phyloP scores from a whole-genome alignment of 2,329 filamentous ascomycete species.

The Trichoderma semiorbis region DNA sequence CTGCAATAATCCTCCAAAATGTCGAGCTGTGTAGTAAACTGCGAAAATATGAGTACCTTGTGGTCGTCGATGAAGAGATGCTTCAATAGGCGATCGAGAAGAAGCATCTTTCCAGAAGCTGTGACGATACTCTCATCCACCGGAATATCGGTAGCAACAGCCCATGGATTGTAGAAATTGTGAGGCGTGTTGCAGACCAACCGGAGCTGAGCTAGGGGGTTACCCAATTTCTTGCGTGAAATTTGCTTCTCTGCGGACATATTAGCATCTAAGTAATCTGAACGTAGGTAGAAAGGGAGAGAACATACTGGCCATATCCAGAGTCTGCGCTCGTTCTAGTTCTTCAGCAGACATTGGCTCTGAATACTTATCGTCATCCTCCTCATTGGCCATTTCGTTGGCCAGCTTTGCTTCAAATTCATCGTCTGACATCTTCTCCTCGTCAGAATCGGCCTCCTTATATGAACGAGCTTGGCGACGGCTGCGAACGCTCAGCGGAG shows the following conservation, averaged over 20 bases:
- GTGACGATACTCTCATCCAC: slow-evolving; percentile 81
- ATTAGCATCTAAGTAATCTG: slow-evolving; percentile 15
- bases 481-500: slow-evolving; percentile 57
- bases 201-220: slow-evolving; percentile 86
- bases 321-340: slow-evolving; percentile 60
- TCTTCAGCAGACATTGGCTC: slow-evolving; percentile 52
- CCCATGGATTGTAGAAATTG: slow-evolving; percentile 95
- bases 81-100: slow-evolving; percentile 82
- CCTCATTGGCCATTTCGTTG: slow-evolving; percentile 50
- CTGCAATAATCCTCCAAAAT: slow-evolving; percentile 81
- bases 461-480: slow-evolving; percentile 51
- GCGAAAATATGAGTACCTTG: slow-evolving; percentile 93
- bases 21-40: slow-evolving; percentile 93
- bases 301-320: slow-evolving; percentile 70
- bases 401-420: slow-evolving; percentile 80
- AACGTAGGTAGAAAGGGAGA: neutral
- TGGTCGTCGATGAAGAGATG: slow-evolving; percentile 70
- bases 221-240: slow-evolving; percentile 86
- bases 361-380: slow-evolving; percentile 34
- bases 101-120: slow-evolving; percentile 90
- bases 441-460: slow-evolving; percentile 55
- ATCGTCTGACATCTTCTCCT: slow-evolving; percentile 68
- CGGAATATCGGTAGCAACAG: slow-evolving; percentile 51
- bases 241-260: slow-evolving; percentile 68
- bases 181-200: slow-evolving; percentile 91